Conservation (phyloP, 2,329 filamentous ascomycete genomes). For the Epichloe scottii region DNA sequence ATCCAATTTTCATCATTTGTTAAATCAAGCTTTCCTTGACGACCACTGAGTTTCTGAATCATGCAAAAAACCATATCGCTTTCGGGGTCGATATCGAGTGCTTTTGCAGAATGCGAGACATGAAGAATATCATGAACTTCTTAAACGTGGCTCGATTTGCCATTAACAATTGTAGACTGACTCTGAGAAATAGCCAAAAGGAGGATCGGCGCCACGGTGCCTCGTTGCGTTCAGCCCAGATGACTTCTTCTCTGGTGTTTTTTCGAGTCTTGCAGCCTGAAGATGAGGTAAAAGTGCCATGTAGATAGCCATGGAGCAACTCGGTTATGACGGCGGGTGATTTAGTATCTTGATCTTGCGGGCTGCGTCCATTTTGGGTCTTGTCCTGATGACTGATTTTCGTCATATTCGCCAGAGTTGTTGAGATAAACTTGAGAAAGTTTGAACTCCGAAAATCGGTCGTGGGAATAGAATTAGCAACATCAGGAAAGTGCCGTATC, state of each 20-base stretch:
- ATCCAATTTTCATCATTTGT: no score
- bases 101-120: slow-evolving; percentile 17
- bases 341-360: slow-evolving; percentile 15
- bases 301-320: slow-evolving; percentile 26
- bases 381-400: neutral
- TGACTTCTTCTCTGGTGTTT: slow-evolving; percentile 36
- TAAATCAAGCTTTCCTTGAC: no score
- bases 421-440: slow-evolving; percentile 2
- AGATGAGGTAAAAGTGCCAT: slow-evolving; percentile 12
- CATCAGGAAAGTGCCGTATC: neutral
- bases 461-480: neutral
- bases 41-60: no score
- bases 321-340: slow-evolving; percentile 39
- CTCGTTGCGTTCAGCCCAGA: neutral
- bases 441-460: neutral
- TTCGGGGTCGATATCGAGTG: no score
- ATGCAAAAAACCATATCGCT: no score
- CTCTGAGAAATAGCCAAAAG: slow-evolving; percentile 8
- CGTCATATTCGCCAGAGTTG: neutral
- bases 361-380: no score
- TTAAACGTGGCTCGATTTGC: slow-evolving; percentile 31
- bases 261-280: slow-evolving; percentile 19
- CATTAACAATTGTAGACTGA: slow-evolving; percentile 3
- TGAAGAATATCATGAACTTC: slow-evolving; percentile 33
- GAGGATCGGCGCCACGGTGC: slow-evolving; percentile 1